Evolutionary conservation across 768 basidiomycete species (phyloP).

Genomic region (Rhodosporidiobolus sp.): DNA sequence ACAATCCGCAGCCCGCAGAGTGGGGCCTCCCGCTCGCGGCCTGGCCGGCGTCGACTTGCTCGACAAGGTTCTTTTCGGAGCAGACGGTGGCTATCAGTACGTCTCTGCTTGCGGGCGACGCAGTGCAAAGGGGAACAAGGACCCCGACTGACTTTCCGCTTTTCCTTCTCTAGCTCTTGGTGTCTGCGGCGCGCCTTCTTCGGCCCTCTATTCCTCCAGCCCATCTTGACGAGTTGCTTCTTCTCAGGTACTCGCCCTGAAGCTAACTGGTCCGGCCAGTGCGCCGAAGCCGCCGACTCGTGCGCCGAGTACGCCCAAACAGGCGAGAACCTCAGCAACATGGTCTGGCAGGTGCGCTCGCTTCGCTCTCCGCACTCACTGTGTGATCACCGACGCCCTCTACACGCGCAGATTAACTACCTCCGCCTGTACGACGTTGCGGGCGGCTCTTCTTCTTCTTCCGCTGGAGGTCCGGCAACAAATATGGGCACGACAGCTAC

Average conservation of each 20-base stretch:
- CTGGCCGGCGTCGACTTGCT: not conserved
- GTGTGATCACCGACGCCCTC: too few relatives aligned
- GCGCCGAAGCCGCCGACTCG: not conserved
- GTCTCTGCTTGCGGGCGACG: not conserved
- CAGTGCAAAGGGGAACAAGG: too few relatives aligned
- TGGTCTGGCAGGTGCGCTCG: not conserved
- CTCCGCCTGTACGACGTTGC: too few relatives aligned
- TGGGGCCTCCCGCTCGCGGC: not conserved
- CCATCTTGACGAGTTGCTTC: not conserved
- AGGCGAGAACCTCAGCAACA: not conserved
- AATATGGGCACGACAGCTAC: too few relatives aligned
- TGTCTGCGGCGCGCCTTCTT: not conserved
- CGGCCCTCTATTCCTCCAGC: not conserved
- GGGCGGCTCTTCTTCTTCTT: too few relatives aligned
- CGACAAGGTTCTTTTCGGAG: not conserved
- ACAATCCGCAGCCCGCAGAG: not conserved
- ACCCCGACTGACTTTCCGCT: not conserved
- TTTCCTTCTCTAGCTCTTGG: not conserved
- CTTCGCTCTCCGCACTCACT: too few relatives aligned
- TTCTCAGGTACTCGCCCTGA: not conserved
- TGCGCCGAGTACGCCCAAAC: not conserved
- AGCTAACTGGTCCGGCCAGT: not conserved
- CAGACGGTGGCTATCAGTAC: not conserved
- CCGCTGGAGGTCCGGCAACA: too few relatives aligned
- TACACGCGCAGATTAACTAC: too few relatives aligned